Percentiles rank a stretch among this genome's conserved stretches.
phyloP scores from a whole-genome alignment of 2,329 filamentous ascomycete genomes.

The Alternaria gansuensis region DNA sequence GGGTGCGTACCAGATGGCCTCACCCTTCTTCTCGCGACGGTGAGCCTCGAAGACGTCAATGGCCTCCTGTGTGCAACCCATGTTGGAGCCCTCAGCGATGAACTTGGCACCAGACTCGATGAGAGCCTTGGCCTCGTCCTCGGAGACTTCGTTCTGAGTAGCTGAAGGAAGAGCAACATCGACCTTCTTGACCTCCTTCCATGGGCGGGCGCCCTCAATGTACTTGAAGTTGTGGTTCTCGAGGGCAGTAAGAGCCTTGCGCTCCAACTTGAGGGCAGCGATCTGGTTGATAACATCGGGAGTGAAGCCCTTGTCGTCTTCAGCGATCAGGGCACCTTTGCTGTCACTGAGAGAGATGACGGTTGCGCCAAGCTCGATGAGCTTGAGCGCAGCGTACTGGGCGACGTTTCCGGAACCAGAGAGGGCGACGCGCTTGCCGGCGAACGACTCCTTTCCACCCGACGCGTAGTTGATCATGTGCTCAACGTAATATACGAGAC shows the following conservation, averaged over 20 bases:
- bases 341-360: slow-evolving; percentile 95
- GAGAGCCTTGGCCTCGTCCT: slow-evolving; percentile 86
- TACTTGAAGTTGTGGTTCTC: slow-evolving; percentile 79
- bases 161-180: slow-evolving; percentile 92
- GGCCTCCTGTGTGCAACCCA: slow-evolving; percentile 96
- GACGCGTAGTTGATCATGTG: slow-evolving; percentile 76
- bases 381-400: slow-evolving; percentile 95
- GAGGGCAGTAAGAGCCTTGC: slow-evolving; percentile 81
- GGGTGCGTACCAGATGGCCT: slow-evolving; percentile 91
- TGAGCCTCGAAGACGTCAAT: slow-evolving; percentile 90
- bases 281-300: slow-evolving; percentile 81
- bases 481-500: slow-evolving; percentile 77
- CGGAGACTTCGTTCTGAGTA: slow-evolving; percentile 96
- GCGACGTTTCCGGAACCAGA: slow-evolving; percentile 98
- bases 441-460: slow-evolving; percentile 80
- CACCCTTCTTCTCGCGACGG: slow-evolving; percentile 72
- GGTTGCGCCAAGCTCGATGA: slow-evolving; percentile 91
- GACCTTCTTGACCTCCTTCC: slow-evolving; percentile 87
- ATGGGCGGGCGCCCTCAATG: slow-evolving; percentile 85
- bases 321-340: slow-evolving; percentile 82
- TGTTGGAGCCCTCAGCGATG: slow-evolving; percentile 97
- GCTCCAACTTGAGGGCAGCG: slow-evolving; percentile 84
- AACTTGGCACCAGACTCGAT: slow-evolving; percentile 79
- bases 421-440: slow-evolving; percentile 92
- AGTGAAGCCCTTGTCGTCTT: slow-evolving; percentile 74